Evolutionary conservation across 768 basidiomycete species (phyloP).

Genomic region (Phaeotremella fagi): DNA sequence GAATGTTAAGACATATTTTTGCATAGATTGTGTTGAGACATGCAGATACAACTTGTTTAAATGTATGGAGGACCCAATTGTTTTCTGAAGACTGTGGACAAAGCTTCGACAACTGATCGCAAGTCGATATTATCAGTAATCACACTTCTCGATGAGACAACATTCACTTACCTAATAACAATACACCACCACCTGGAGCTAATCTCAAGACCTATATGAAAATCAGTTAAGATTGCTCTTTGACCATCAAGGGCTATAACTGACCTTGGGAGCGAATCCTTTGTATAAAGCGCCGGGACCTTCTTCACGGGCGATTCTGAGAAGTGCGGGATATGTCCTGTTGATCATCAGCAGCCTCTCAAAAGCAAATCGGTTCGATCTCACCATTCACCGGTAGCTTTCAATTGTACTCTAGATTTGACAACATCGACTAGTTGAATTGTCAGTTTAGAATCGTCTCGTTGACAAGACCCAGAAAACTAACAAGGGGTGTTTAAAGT

Average conservation of each 20-base stretch:
- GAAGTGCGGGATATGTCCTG: slow-evolving; percentile 82
- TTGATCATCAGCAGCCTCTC: slow-evolving; percentile 60
- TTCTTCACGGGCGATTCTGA: slow-evolving; percentile 48
- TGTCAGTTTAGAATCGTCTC: background rate
- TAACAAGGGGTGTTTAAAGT: slow-evolving; percentile 77
- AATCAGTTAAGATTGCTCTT: background rate
- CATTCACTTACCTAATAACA: slow-evolving; percentile 64
- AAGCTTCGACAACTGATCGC: slow-evolving; percentile 46
- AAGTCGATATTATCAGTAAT: too few relatives aligned
- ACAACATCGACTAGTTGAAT: slow-evolving; percentile 64
- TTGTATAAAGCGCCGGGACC: slow-evolving; percentile 51
- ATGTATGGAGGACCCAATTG: slow-evolving; percentile 47
- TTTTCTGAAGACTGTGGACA: slow-evolving; percentile 44
- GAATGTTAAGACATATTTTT: too few relatives aligned
- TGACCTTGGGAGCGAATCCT: slow-evolving; percentile 84
- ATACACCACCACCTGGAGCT: slow-evolving; percentile 90
- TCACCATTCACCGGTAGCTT: slow-evolving; percentile 41
- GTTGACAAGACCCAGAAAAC: slow-evolving; percentile 52
- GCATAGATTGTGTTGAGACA: too few relatives aligned
- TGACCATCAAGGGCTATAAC: background rate
- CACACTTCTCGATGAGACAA: background rate
- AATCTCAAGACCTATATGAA: slow-evolving; percentile 58
- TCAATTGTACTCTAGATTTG: slow-evolving; percentile 84
- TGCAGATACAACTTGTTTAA: too few relatives aligned
- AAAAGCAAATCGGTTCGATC: background rate